Base-by-base conservation (phyloP, 2,329 filamentous ascomycete genomes). In the Apiospora kogelbergensis region DNA sequence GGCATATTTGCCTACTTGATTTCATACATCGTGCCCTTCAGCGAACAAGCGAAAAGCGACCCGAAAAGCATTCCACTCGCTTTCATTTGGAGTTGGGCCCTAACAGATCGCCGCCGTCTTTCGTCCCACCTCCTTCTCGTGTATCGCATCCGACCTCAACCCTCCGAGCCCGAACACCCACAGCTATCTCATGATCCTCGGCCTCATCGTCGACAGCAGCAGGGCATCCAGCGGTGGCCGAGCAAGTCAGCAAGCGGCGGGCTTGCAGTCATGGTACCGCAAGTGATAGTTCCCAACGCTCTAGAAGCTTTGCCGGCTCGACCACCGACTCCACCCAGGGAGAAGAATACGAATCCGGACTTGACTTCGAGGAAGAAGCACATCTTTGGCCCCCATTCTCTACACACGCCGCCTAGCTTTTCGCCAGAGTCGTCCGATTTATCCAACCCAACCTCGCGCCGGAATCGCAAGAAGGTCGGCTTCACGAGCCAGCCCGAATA, bases 291-390 rank as follows among this genome's bases (percentile, higher is more conserved):
- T 67, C 74, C 78, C 70, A 77, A 45, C 40, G 46, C 81, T 71
- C 81, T 90, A 74, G 85, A 88, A 71, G 82, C 84, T 69, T 81
- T 90, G 67, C 82, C 85, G 71, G 79, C 87, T 70, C 85, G 89
- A 78, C 90, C 90, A 33, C 90, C 90, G n/a, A 92, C 90, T 42
- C 90, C 90, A 63, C 90, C 90, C n/a, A 86, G 85, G 73, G 88
- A 88, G 76, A 81, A 84, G 44, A 80, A 78, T 40, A 77, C 78
- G 73, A 82, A 83, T 48, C 68, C 75, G 69, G 80, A 81, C 65
- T 73, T 76, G 37, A 73, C 77, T 40, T 68, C 73, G 66, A 45
- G 20, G 64, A 66, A 53, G 41, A 82, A 81, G 71, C 74, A 79
- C 45, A 73, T 78, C n/a, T 74, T 80, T 60, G 74, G 76, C 48